A percentile compares a stretch with the other conserved stretches of the same genome.
Conservation (phyloP, 768 basidiomycete species). For the Leccinum subgranulosum region DNA sequence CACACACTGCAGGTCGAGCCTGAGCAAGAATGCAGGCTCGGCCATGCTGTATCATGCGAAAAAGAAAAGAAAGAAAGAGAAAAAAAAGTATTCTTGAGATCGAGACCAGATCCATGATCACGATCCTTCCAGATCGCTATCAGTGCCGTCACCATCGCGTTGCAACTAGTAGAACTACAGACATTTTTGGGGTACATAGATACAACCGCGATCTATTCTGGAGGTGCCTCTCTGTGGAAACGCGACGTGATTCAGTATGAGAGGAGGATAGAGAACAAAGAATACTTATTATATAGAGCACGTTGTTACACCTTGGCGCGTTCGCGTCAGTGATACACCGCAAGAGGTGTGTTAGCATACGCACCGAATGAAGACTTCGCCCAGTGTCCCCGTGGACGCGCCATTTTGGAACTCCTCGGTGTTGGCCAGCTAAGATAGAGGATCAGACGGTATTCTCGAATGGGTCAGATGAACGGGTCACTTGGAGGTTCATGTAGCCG, state of each 20-base stretch:
- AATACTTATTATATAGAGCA: slow-evolving; percentile 89
- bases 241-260: slow-evolving; percentile 21
- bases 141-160: neutral
- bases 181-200: slow-evolving; percentile 3
- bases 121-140: slow-evolving; percentile 6
- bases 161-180: slow-evolving; percentile 12
- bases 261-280: slow-evolving; percentile 1
- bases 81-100: neutral
- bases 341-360: slow-evolving; percentile 21
- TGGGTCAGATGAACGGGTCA: slow-evolving; percentile 24
- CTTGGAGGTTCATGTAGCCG: slow-evolving; percentile 99
- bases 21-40: neutral
- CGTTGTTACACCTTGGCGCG: slow-evolving; percentile 80
- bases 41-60: neutral
- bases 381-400: slow-evolving; percentile 91
- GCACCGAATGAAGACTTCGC: slow-evolving; percentile 97
- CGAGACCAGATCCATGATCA: neutral
- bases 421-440: slow-evolving; percentile 62
- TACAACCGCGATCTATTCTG: slow-evolving; percentile 35
- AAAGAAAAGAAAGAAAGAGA: neutral
- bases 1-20: neutral
- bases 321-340: slow-evolving; percentile 10
- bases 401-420: slow-evolving; percentile 98
- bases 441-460: neutral
- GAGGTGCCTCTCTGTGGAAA: slow-evolving; percentile 69